Evolutionary conservation across 2,329 filamentous ascomycete genomes (phyloP).

Genomic region (Trichoderma sp.): DNA sequence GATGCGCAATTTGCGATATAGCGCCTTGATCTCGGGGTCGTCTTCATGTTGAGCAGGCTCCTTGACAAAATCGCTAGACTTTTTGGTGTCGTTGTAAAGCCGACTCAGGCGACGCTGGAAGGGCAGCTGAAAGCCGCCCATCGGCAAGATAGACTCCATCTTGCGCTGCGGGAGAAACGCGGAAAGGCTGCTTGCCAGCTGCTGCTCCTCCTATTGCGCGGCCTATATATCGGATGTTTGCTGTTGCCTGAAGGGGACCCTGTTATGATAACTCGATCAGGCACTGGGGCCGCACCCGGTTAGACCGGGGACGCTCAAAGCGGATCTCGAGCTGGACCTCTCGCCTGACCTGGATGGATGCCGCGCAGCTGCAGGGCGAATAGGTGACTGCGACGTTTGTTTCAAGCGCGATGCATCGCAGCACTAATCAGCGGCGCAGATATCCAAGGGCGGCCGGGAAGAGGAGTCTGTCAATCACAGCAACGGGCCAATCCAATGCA

Average conservation of each 20-base stretch:
- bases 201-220: not conserved
- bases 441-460: not conserved
- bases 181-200: not conserved
- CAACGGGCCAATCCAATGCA: constrained; percentile 20
- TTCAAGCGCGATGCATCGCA: constrained; percentile 25
- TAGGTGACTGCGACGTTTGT: constrained; percentile 13
- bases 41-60: constrained; percentile 64
- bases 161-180: not conserved
- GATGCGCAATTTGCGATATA: constrained; percentile 77
- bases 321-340: constrained; percentile 19
- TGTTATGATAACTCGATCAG: constrained; percentile 17
- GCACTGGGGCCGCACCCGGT: constrained; percentile 18
- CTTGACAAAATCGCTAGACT: constrained; percentile 73
- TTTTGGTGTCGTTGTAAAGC: constrained; percentile 81
- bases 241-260: constrained; percentile 29
- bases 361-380: constrained; percentile 22
- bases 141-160: constrained; percentile 58
- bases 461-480: not conserved
- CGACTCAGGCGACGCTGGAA: constrained; percentile 68
- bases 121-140: constrained; percentile 58
- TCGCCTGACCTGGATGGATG: constrained; percentile 8
- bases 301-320: constrained; percentile 22
- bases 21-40: constrained; percentile 69
- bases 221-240: constrained; percentile 23
- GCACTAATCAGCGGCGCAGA: constrained; percentile 15